Base-by-base conservation (phyloP, 2,329 filamentous ascomycete species). In the Epichloe brachyelytri region DNA sequence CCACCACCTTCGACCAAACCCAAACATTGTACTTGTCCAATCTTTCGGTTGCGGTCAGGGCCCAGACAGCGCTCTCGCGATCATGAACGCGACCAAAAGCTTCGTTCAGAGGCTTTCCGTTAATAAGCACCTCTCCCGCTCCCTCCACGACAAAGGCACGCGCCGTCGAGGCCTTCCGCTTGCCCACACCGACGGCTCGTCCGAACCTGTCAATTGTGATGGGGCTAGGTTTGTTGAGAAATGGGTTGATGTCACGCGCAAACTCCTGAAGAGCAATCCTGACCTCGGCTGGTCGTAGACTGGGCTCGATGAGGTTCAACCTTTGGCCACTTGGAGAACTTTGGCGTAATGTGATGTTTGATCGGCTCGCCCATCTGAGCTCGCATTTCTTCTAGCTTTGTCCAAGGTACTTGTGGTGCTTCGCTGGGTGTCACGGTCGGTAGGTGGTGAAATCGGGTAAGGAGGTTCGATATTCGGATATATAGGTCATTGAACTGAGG, bases 11-110 rank as follows among this genome's bases (percentile, higher is more conserved):
- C 76, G 3, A 89, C 87, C 47, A 86, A 70, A 84, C 90, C 83
- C 88, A 98, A 3, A 96, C 81, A 63, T 98, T 98, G 75, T 98
- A 98, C 69, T 96, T 97, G 74, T 95, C 89, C 57, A 95, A 70
- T 56, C 93, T 77, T 43, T 85, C 76, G 22, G 89, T 94, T 47
- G 82, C 78, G 62, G 90, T 88, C 62, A 98, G 70, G 7, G 91
- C 82, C 91, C 91, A 98, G 4, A 95, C 73, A 3, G 88, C 91
- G 63, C 88, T 96, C 73, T 97, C 93, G 43, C 93, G 82, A 68
- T 98, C 91, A 65, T 98, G 91, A 48, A 96, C 70, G 37, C 93
- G 82, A 36, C 83, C 86, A 66, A 98, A 98, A 20, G 80, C 83
- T 48, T 93, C 79, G 48, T 78, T 79, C 51, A 98, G 72, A n/a